Conservation (phyloP, 371 early-diverging fungal species). For the Rhizopus arrhizus region DNA sequence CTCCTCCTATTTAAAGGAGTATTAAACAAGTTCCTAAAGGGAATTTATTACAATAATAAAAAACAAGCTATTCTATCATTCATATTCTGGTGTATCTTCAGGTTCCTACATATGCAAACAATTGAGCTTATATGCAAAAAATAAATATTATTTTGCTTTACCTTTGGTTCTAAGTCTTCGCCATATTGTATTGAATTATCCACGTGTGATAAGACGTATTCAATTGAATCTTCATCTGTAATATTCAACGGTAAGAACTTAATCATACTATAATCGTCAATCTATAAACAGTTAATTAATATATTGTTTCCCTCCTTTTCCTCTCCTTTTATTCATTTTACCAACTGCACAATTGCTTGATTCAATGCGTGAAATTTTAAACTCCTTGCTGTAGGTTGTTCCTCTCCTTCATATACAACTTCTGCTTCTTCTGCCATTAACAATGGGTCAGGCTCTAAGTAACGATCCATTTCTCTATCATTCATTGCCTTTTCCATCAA, state of each 20-base stretch:
- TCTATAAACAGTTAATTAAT: slow-evolving; percentile 44
- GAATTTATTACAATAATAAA: background rate
- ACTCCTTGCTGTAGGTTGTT: slow-evolving; percentile 50
- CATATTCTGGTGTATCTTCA: slow-evolving; percentile 42
- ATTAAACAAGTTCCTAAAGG: background rate
- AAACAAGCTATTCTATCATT: slow-evolving; percentile 16
- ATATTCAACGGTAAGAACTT: slow-evolving; percentile 93
- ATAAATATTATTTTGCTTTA: slow-evolving; percentile 22
- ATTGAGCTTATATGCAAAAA: slow-evolving; percentile 1
- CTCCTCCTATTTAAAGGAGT: slow-evolving; percentile 12
- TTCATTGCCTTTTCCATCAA: slow-evolving; percentile 43
- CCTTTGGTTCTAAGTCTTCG: slow-evolving; percentile 95
- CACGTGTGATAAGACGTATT: slow-evolving; percentile 80
- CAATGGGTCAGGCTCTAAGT: slow-evolving; percentile 86
- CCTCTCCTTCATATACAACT: slow-evolving; percentile 32
- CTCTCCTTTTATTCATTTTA: slow-evolving; percentile 23
- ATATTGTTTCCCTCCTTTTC: background rate
- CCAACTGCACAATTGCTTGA: slow-evolving; percentile 85
- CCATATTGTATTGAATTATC: slow-evolving; percentile 97
- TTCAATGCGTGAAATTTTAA: slow-evolving; percentile 84
- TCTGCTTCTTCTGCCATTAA: slow-evolving; percentile 83
- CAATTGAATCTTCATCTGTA: slow-evolving; percentile 92
- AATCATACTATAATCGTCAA: slow-evolving; percentile 96
- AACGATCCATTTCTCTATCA: slow-evolving; percentile 61
- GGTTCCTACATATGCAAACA: slow-evolving; percentile 36